phyloP scores from a whole-genome alignment of 768 basidiomycete species.

The Neoboletus magnificus region DNA sequence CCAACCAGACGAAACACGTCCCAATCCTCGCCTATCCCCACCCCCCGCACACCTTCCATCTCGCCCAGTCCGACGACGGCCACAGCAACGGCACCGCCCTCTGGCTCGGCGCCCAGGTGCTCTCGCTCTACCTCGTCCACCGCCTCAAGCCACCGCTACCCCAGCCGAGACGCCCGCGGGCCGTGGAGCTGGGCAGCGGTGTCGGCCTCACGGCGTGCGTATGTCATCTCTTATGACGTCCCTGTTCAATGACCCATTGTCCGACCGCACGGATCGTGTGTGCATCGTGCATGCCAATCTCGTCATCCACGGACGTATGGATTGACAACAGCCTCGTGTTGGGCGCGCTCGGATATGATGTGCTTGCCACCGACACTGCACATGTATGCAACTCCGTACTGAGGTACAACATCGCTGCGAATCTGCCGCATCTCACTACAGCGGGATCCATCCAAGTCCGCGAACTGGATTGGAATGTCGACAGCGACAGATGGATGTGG shows the following conservation, averaged over 20 bases:
- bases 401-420: slow-evolving; percentile 54
- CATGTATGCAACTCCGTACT: slow-evolving; percentile 65
- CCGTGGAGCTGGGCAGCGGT: slow-evolving; percentile 80
- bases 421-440: slow-evolving; percentile 30
- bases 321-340: slow-evolving; percentile 51
- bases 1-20: slow-evolving; percentile 64
- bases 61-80: slow-evolving; percentile 60
- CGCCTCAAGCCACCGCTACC: slow-evolving; percentile 26
- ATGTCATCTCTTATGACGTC: slow-evolving; percentile 1
- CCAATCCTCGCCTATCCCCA: slow-evolving; percentile 41
- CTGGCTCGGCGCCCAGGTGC: slow-evolving; percentile 80
- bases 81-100: slow-evolving; percentile 75
- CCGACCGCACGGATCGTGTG: background rate
- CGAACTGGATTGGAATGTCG: slow-evolving; percentile 68
- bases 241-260: background rate
- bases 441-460: slow-evolving; percentile 55
- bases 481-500: slow-evolving; percentile 57
- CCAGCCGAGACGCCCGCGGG: slow-evolving; percentile 34
- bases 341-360: slow-evolving; percentile 66
- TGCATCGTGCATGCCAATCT: background rate
- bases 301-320: background rate
- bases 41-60: slow-evolving; percentile 42
- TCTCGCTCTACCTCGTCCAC: slow-evolving; percentile 57
- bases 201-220: slow-evolving; percentile 76
- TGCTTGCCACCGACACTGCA: slow-evolving; percentile 71